Evolutionary conservation across 2,329 filamentous ascomycete species (phyloP).

Genomic region (Alternaria triticina): DNA sequence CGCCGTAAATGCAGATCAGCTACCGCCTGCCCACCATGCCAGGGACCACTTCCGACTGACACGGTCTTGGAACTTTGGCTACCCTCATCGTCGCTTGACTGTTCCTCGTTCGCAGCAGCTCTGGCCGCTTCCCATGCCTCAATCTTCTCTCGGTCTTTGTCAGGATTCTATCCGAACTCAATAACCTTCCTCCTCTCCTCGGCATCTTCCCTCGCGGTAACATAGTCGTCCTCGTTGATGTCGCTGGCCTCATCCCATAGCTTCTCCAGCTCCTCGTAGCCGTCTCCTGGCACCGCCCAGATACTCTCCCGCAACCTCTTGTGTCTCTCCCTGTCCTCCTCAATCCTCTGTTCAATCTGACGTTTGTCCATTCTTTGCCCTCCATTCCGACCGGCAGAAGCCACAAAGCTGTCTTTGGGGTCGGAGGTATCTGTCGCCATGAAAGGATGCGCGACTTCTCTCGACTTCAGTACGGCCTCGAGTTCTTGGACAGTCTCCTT

Average conservation of each 20-base stretch:
- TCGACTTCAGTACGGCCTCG: slow-evolving; percentile 80
- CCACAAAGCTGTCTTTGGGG: slow-evolving; percentile 18
- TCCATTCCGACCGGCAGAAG: slow-evolving; percentile 39
- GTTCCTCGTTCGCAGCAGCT: neutral
- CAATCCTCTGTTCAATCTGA: slow-evolving; percentile 93
- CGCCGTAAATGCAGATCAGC: slow-evolving; percentile 6
- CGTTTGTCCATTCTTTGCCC: slow-evolving; percentile 73
- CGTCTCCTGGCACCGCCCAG: slow-evolving; percentile 78
- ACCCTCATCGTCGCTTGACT: neutral
- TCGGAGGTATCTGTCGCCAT: slow-evolving; percentile 6
- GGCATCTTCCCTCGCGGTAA: slow-evolving; percentile 76
- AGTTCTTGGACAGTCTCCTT: slow-evolving; percentile 78
- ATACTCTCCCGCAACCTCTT: slow-evolving; percentile 91
- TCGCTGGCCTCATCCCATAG: slow-evolving; percentile 89
- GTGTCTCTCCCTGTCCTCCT: slow-evolving; percentile 94
- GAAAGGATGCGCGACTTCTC: slow-evolving; percentile 61
- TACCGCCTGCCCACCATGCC: neutral
- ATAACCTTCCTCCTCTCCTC: slow-evolving; percentile 60
- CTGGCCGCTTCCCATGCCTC: neutral
- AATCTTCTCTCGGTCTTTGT: neutral
- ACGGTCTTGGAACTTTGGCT: neutral
- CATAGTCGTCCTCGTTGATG: slow-evolving; percentile 83
- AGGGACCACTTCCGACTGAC: neutral
- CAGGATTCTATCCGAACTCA: slow-evolving; percentile 41
- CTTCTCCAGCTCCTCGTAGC: slow-evolving; percentile 72